A percentile compares a stretch with the other conserved stretches of the same genome.
Conservation (phyloP, 345 rosid genomes). For the Eucalyptus dawsonii region DNA sequence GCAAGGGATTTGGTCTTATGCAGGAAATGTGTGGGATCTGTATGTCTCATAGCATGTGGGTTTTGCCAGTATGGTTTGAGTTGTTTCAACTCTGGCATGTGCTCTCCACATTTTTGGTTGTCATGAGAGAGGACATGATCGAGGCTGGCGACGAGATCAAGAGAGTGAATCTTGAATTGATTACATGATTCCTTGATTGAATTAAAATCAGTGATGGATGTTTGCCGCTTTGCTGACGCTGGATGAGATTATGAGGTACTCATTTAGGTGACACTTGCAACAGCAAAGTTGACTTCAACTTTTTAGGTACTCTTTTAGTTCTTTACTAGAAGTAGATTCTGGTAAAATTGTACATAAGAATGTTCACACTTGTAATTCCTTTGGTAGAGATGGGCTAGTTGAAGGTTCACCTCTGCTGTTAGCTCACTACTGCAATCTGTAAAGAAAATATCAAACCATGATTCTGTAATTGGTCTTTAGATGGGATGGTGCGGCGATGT, state of each 20-base stretch:
- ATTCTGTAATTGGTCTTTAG: not conserved
- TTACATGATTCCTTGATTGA: not conserved
- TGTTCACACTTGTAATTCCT: not conserved
- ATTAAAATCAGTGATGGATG: not conserved
- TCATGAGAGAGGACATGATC: not conserved
- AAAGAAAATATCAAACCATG: not conserved
- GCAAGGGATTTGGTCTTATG: not conserved
- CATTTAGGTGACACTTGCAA: not conserved
- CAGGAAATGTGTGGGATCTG: not conserved
- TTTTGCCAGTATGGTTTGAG: not conserved
- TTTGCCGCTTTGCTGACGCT: not conserved
- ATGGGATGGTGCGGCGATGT: not conserved
- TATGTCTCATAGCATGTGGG: not conserved
- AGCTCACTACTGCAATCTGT: not conserved
- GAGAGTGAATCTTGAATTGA: not conserved
- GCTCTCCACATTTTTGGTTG: not conserved
- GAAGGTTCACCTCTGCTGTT: not conserved
- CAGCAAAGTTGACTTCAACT: not conserved
- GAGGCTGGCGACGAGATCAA: not conserved
- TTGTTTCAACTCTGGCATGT: not conserved
- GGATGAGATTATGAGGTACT: not conserved
- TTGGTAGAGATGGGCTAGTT: not conserved
- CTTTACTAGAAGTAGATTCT: not conserved
- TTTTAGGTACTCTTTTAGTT: not conserved
- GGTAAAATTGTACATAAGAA: not conserved